Evolutionary conservation across 2,329 filamentous ascomycete genomes (phyloP).

Genomic region (Alternaria solani): DNA sequence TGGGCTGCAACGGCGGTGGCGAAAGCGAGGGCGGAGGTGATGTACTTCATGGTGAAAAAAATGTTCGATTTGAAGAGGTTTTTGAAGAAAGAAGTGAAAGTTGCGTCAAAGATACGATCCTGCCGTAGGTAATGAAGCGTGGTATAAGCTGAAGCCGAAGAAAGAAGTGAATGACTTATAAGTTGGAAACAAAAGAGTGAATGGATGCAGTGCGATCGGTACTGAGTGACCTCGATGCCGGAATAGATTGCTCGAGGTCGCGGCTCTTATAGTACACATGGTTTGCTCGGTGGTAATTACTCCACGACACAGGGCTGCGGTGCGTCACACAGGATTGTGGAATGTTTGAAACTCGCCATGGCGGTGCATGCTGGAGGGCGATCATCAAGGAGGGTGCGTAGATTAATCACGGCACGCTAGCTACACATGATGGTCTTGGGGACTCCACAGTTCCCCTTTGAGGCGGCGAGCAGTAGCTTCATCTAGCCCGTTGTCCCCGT

Average conservation of each 20-base stretch:
- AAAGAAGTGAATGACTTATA: conserved; percentile 20
- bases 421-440: conserved; percentile 16
- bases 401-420: conserved; percentile 46
- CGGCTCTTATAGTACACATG: conserved; percentile 27
- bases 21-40: conserved; percentile 38
- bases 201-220: conserved; percentile 28
- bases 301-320: conserved; percentile 23
- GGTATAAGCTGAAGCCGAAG: not conserved
- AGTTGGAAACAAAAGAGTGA: conserved; percentile 17
- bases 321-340: conserved; percentile 15
- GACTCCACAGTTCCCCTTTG: conserved; percentile 14
- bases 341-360: conserved; percentile 32
- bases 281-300: conserved; percentile 21
- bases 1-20: conserved; percentile 44
- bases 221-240: conserved; percentile 24
- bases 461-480: conserved; percentile 7
- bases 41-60: conserved; percentile 42
- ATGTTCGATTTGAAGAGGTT: not conserved
- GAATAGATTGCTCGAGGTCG: conserved; percentile 28
- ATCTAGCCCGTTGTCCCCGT: conserved; percentile 7
- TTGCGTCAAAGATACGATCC: conserved; percentile 5
- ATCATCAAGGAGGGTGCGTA: conserved; percentile 38
- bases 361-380: conserved; percentile 26
- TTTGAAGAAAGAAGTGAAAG: conserved; percentile 10
- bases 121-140: conserved; percentile 17